These are phyloP conservation scores for Pelagophyceae sp. DNA, from an alignment of 352 stramenopile genomes.

Conservation along the genomic window DNA sequence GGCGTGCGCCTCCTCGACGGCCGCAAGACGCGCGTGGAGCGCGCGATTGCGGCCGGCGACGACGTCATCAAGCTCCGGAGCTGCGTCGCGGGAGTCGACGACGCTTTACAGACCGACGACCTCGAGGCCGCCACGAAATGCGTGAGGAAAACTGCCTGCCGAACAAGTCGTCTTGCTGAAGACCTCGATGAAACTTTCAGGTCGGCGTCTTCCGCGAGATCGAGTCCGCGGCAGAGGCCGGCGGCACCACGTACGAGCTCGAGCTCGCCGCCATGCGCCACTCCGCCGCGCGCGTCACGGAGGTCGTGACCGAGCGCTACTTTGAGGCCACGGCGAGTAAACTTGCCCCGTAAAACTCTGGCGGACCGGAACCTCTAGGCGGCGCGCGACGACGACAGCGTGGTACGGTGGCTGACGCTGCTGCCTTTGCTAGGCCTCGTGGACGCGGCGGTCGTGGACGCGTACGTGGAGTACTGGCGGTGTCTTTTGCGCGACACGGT, in stretches of 20 bases:
- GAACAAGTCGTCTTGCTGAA: not conserved
- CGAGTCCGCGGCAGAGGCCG: slow-evolving; percentile 7
- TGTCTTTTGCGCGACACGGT: not conserved
- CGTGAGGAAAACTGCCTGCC: not conserved
- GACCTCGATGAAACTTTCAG: not conserved
- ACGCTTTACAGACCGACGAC: not conserved
- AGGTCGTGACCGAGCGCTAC: not conserved
- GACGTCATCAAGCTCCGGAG: slow-evolving; percentile 1
- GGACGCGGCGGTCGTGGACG: not conserved
- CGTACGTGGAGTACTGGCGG: slow-evolving; percentile 2
- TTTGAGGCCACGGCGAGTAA: not conserved
- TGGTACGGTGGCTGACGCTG: slow-evolving; percentile 1
- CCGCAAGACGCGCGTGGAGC: not conserved
- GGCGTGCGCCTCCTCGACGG: not conserved
- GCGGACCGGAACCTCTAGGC: no score
- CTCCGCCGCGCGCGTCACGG: not conserved
- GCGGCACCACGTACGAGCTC: not conserved
- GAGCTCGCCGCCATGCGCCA: not conserved
- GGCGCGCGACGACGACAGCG: not conserved
- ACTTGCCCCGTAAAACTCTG: no score
- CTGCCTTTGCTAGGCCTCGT: not conserved
- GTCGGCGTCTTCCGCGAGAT: not conserved
- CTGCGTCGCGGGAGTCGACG: not conserved
- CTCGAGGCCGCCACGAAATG: not conserved
- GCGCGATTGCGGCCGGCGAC: not conserved